phyloP scores from a whole-genome alignment of 2,329 filamentous ascomycete species.

The Penicillium sp. region DNA sequence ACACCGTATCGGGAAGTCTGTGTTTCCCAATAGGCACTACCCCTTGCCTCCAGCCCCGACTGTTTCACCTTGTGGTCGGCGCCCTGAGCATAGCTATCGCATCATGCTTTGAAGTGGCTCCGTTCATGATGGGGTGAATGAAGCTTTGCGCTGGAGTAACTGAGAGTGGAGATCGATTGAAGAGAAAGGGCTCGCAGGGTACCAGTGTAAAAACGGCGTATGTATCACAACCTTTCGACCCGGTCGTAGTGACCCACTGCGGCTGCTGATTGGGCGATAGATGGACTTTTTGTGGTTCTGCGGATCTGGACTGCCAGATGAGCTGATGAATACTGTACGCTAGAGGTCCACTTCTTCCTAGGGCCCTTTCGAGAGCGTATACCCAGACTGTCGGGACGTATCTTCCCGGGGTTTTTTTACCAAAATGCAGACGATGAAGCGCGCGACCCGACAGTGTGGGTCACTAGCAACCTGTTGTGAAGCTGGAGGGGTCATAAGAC shows the following conservation, averaged over 20 bases:
- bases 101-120: background rate
- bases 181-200: background rate
- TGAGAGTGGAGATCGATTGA: background rate
- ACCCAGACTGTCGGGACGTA: constrained; percentile 7
- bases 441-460: background rate
- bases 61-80: background rate
- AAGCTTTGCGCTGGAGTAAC: background rate
- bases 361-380: background rate
- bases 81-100: background rate
- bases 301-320: too few species aligned
- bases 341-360: too few species aligned
- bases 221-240: too few species aligned
- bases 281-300: too few species aligned
- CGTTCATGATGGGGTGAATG: background rate
- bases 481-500: constrained; percentile 21
- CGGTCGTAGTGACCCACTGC: too few species aligned
- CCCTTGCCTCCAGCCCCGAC: background rate
- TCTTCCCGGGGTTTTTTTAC: too few species aligned
- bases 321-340: too few species aligned
- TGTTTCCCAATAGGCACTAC: background rate
- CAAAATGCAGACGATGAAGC: too few species aligned
- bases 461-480: constrained; percentile 14
- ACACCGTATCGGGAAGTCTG: background rate
- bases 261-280: too few species aligned
- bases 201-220: too few species aligned